Evolutionary conservation across 441 rosid genomes (phyloP).

Genomic region (Erodium texanum): DNA sequence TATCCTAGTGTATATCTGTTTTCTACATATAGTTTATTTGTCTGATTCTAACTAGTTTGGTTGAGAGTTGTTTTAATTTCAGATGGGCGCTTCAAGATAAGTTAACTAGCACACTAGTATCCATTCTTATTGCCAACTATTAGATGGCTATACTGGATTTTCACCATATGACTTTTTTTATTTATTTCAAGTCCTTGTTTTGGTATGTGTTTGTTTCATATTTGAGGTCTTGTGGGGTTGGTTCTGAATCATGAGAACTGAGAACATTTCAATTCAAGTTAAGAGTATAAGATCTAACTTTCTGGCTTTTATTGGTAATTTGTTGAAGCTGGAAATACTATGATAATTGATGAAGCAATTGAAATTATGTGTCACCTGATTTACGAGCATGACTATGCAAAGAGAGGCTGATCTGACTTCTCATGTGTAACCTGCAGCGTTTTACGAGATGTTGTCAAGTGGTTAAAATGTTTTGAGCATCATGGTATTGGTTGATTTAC

Average conservation of each 20-base stretch:
- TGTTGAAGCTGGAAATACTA: too few species aligned
- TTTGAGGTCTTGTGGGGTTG: neutral
- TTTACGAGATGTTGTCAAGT: too few species aligned
- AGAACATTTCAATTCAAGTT: neutral
- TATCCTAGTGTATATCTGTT: neutral
- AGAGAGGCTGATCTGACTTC: too few species aligned
- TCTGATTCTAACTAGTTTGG: neutral
- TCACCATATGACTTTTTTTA: neutral
- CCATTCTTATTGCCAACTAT: neutral
- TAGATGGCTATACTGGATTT: neutral
- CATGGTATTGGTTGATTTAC: too few species aligned
- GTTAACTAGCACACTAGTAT: neutral
- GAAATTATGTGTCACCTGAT: too few species aligned
- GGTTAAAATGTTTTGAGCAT: too few species aligned
- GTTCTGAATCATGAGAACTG: neutral
- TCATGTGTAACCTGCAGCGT: too few species aligned
- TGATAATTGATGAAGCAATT: too few species aligned
- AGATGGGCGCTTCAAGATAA: constrained; percentile 2
- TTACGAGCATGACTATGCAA: too few species aligned
- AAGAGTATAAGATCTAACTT: neutral
- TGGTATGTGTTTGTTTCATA: neutral
- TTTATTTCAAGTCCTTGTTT: neutral
- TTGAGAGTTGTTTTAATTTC: neutral
- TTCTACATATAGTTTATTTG: neutral
- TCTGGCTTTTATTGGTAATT: neutral